A percentile compares a stretch with the other conserved stretches of the same genome.
Evolutionary conservation across 257 asterid genomes (phyloP).

Genomic region (Ballota nigra): DNA sequence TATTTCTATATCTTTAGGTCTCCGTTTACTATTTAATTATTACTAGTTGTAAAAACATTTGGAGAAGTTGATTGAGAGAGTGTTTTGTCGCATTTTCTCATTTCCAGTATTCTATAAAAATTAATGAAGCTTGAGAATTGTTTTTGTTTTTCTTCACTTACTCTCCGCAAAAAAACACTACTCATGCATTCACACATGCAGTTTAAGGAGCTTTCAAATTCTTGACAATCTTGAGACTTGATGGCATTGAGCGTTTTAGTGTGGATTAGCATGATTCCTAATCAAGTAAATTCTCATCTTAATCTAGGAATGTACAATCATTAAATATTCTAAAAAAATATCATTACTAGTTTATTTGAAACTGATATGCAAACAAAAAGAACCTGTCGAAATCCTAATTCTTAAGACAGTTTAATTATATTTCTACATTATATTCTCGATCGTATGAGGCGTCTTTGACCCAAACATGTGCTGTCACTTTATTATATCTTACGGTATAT

Average conservation of each 20-base stretch:
- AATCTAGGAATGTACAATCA: not conserved
- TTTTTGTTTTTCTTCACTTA: no score
- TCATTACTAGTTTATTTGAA: not conserved
- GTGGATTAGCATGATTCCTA: not conserved
- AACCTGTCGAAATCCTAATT: not conserved
- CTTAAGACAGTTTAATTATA: not conserved
- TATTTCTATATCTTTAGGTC: no score
- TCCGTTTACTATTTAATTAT: no score
- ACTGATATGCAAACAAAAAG: not conserved
- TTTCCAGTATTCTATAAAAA: no score
- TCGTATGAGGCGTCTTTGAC: conserved; percentile 40
- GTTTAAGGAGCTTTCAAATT: not conserved
- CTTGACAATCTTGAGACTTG: no score
- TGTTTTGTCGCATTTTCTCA: no score
- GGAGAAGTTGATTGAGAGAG: no score
- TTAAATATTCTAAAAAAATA: not conserved
- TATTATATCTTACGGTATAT: conserved; percentile 17
- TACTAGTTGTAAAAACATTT: no score
- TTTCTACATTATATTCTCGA: not conserved
- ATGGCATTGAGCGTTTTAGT: not conserved
- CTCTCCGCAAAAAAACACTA: no score
- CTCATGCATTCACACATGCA: conserved; percentile 15
- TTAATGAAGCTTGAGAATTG: no score
- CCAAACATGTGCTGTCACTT: conserved; percentile 24
- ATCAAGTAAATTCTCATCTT: not conserved